A percentile compares a stretch with the other conserved stretches of the same genome.
Evolutionary conservation across 345 rosid species (phyloP).

Genomic region (Citrus inodora): DNA sequence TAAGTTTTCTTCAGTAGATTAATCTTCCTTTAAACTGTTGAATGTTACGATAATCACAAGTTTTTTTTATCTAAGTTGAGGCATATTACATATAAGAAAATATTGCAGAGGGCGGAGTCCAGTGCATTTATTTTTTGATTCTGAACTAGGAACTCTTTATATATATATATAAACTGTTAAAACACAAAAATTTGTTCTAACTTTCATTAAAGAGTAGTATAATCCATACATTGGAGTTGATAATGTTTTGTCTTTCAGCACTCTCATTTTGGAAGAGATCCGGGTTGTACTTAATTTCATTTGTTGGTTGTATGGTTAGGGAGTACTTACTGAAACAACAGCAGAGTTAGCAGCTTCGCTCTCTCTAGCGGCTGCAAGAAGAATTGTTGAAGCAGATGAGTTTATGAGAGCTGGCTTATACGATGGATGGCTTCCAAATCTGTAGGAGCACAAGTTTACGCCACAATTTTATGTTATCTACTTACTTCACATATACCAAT

Average conservation of each 20-base stretch:
- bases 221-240: not conserved
- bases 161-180: too few relatives aligned
- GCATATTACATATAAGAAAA: not conserved
- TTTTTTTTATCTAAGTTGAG: not conserved
- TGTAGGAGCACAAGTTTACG: constrained; percentile 32
- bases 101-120: not conserved
- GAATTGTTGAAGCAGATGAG: constrained; percentile 95
- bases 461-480: not conserved
- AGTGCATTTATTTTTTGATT: too few relatives aligned
- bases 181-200: not conserved
- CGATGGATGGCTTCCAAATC: constrained; percentile 97
- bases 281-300: not conserved
- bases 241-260: not conserved
- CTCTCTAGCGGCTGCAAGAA: constrained; percentile 85
- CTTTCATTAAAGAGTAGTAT: not conserved
- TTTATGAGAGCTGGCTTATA: constrained; percentile 96
- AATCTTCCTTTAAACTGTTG: not conserved
- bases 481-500: not conserved
- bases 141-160: too few relatives aligned
- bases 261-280: not conserved
- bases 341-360: constrained; percentile 97
- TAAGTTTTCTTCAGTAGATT: constrained; percentile 25
- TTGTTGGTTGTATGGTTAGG: constrained; percentile 37
- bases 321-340: constrained; percentile 94
- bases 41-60: too few relatives aligned